These are phyloP conservation scores for Exsudoporus frostii DNA, from an alignment of 768 basidiomycete genomes.

Conservation along the genomic window DNA sequence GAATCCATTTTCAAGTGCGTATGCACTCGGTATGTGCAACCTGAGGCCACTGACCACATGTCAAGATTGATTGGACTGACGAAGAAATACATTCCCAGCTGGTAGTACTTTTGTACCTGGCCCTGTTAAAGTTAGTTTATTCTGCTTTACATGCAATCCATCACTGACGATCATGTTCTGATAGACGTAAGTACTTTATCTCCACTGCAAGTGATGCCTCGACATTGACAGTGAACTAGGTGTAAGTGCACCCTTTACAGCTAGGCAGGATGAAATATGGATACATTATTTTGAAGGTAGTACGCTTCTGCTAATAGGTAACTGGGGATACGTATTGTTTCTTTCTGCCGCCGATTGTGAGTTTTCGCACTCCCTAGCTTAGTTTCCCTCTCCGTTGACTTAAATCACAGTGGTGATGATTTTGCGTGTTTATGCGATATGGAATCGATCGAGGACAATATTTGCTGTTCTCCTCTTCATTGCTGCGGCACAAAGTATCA, in stretches of 20 bases:
- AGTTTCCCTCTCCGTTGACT: neutral
- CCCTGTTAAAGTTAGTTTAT: conserved; percentile 3
- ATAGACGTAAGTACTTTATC: conserved; percentile 2
- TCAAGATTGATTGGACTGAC: neutral
- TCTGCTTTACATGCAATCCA: neutral
- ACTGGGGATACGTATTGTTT: conserved; percentile 4
- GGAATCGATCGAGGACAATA: conserved; percentile 5
- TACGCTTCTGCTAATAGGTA: neutral
- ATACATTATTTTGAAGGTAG: conserved; percentile 1
- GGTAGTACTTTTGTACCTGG: conserved; percentile 3
- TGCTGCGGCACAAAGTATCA: neutral
- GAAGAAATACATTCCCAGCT: neutral
- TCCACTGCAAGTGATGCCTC: neutral
- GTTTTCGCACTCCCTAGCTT: neutral
- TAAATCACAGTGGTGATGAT: conserved; percentile 15
- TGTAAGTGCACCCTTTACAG: conserved; percentile 2
- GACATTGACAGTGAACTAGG: neutral
- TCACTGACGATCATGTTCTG: neutral
- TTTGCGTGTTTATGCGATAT: conserved; percentile 17
- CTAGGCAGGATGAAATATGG: neutral
- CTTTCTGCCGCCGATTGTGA: conserved; percentile 8
- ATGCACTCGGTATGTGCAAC: conserved; percentile 2
- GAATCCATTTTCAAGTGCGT: neutral
- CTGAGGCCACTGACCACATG: neutral
- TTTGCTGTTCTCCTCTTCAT: conserved; percentile 3